Conservation (phyloP, 2,329 filamentous ascomycete genomes). For the Orbilia javanica region DNA sequence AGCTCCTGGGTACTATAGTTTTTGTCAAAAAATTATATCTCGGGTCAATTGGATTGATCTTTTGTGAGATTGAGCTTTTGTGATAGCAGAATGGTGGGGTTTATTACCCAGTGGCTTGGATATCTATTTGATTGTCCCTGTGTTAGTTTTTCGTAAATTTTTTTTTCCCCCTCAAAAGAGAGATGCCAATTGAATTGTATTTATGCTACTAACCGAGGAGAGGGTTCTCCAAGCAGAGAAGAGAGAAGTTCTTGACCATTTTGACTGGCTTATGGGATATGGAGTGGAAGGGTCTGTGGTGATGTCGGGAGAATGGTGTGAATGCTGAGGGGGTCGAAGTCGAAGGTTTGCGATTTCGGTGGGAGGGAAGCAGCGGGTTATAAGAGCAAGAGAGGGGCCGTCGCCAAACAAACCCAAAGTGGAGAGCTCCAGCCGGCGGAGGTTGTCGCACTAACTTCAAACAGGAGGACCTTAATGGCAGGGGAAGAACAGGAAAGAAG, state of each 20-base stretch:
- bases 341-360: constrained; percentile 36
- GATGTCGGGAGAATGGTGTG: not conserved
- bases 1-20: constrained; percentile 78
- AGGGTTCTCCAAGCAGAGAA: constrained; percentile 96
- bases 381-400: constrained; percentile 17
- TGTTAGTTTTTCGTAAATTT: too few species aligned
- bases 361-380: constrained; percentile 5
- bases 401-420: constrained; percentile 23
- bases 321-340: constrained; percentile 19
- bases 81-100: not conserved
- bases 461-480: constrained; percentile 2
- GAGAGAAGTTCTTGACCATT: constrained; percentile 89
- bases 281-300: not conserved
- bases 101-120: constrained; percentile 80
- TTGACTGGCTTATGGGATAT: constrained; percentile 60
- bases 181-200: constrained; percentile 3
- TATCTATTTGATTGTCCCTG: constrained; percentile 79
- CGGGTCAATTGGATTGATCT: constrained; percentile 50
- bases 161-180: not conserved
- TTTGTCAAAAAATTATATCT: constrained; percentile 63
- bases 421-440: constrained; percentile 42
- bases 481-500: not conserved
- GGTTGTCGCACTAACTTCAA: constrained; percentile 16
- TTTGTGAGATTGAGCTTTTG: constrained; percentile 6
- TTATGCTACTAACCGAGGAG: constrained; percentile 77